These are phyloP conservation scores for Trametes sanguinea DNA, from an alignment of 768 basidiomycete genomes.

Conservation along the genomic window DNA sequence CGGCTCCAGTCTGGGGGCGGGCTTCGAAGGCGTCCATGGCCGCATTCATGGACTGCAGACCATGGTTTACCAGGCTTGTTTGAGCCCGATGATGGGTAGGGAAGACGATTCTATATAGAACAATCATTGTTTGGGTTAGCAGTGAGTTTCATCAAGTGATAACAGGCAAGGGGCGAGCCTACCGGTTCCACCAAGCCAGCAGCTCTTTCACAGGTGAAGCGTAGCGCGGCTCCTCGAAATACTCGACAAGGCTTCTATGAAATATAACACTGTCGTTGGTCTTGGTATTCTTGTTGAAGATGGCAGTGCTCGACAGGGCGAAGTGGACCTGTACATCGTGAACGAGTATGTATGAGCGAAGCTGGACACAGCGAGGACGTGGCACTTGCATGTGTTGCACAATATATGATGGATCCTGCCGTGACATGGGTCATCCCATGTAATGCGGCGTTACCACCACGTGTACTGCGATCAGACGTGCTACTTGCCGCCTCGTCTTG, in stretches of 20 bases:
- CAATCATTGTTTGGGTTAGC: background rate
- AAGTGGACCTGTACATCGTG: background rate
- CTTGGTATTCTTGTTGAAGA: constrained; percentile 2
- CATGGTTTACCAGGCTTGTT: background rate
- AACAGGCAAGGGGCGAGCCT: background rate
- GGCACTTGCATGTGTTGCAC: background rate
- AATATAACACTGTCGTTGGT: background rate
- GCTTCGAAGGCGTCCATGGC: background rate
- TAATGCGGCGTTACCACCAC: background rate
- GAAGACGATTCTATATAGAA: background rate
- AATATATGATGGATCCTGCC: background rate
- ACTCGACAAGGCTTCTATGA: background rate
- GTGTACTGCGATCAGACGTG: background rate
- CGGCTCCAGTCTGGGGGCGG: background rate
- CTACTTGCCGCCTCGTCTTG: background rate
- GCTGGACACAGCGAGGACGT: background rate
- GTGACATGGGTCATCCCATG: constrained; percentile 1
- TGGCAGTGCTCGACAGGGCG: background rate
- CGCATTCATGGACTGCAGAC: background rate
- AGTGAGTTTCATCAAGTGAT: background rate
- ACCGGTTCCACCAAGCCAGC: constrained; percentile 1
- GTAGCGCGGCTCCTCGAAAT: background rate
- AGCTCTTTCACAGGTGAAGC: background rate
- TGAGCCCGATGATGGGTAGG: background rate
- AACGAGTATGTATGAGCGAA: background rate